Base-by-base conservation (phyloP, 345 rosid species). In the Eucalyptus tenuipes region DNA sequence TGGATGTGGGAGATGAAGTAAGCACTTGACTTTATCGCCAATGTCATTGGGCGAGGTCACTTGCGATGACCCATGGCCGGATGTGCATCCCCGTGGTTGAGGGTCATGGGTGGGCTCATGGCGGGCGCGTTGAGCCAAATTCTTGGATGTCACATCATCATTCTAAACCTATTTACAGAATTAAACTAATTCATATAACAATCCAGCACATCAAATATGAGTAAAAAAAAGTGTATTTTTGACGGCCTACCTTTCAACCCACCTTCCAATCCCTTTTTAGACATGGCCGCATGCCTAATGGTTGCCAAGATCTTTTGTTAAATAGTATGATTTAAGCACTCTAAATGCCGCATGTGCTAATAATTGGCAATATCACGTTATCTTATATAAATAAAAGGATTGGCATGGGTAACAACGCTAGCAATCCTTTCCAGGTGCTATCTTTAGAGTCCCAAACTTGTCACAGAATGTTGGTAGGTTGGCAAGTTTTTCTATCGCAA, bases 41-140 rank as follows among this genome's bases (percentile, higher is more conserved):
- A 64, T 64, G 37, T 64, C 71, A 64, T 64, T 2, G 37, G 18
- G 37, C 3, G 2, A 64, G 10, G 37, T 64, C 37, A 64, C 37
- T 64, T 14, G 10, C 3, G 10, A 64, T 64, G 37, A 64, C 18
- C 17, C 17, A 64, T 64, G 37, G 75, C 10, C 0, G 0, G 2
- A 64, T 64, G 4, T 64, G 9, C 18, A 8, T 7, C 9, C 75
- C 3, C 18, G 3, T 64, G 10, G 37, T n/a, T 8, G 8, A 64
- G 31, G 31, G 33, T 64, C 37, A 64, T 12, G 18, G 37, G 0
- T 2, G 5, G 75, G 75, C 18, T 64, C 5, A 4, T 64, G 75
- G 20, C 0, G 3, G 75, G 75, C 5, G 1, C 0, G 20, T 64
- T 2, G 10, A 64, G 18, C 18, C 18, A 64, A 64, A 14, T 64